These are phyloP conservation scores for Balamuthia mandrillaris DNA, from an alignment of 208 protist genomes.

Conservation along the genomic window DNA sequence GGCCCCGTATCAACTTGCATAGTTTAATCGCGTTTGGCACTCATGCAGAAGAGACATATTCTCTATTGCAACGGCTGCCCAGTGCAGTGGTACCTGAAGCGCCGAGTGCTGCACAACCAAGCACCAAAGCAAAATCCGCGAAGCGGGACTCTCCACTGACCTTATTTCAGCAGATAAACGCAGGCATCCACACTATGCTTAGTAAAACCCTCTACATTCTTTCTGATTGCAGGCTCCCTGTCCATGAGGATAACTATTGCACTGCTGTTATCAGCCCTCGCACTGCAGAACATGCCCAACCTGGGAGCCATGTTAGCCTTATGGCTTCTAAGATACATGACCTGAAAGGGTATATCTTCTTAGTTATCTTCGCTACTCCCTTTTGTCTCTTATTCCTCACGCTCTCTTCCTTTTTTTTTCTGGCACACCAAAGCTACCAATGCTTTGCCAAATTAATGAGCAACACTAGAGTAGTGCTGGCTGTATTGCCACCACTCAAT, in stretches of 20 bases:
- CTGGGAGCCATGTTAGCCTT: background rate
- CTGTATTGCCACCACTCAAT: constrained; percentile 9
- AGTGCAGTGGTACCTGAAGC: too few species aligned
- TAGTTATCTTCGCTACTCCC: too few species aligned
- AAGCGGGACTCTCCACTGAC: too few species aligned
- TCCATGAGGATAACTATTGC: too few species aligned
- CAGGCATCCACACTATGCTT: constrained; percentile 27
- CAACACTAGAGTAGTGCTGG: constrained; percentile 31
- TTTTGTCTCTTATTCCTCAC: too few species aligned
- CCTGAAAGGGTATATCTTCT: background rate
- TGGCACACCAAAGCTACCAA: background rate
- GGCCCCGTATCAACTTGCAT: constrained; percentile 16
- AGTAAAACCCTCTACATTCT: background rate
- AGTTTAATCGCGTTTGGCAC: constrained; percentile 29
- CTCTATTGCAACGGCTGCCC: too few species aligned
- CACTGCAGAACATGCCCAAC: background rate
- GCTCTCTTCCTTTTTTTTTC: too few species aligned
- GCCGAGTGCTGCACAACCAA: too few species aligned
- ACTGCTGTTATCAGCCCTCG: background rate
- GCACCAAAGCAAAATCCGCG: too few species aligned
- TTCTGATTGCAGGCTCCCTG: background rate
- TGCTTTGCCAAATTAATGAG: constrained; percentile 39
- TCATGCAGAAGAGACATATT: background rate
- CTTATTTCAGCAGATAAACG: too few species aligned
- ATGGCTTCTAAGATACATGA: background rate